Evolutionary conservation across 2,329 filamentous ascomycete genomes (phyloP).

Genomic region (Alternaria gaisen): DNA sequence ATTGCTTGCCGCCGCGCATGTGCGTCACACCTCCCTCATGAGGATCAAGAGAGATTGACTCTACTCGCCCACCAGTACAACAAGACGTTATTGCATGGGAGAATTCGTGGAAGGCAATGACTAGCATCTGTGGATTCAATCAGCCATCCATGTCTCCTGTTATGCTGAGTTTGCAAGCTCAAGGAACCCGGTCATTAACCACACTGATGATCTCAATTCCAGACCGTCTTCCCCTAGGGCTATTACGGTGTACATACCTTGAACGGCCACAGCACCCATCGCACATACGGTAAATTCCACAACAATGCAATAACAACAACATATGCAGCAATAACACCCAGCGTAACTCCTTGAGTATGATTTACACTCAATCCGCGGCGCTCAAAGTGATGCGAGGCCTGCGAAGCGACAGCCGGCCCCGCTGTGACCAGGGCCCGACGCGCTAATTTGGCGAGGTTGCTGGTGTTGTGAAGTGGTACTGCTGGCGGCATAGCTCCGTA

Average conservation of each 20-base stretch:
- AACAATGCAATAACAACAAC: constrained; percentile 77
- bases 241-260: constrained; percentile 62
- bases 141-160: background rate
- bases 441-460: constrained; percentile 34
- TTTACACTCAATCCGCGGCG: constrained; percentile 68
- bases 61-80: constrained; percentile 76
- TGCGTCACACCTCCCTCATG: constrained; percentile 81
- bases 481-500: constrained; percentile 34
- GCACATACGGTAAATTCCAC: constrained; percentile 82
- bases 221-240: background rate
- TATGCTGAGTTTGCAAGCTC: background rate
- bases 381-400: constrained; percentile 48
- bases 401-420: constrained; percentile 32
- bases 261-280: constrained; percentile 80
- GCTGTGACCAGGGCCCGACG: constrained; percentile 37
- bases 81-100: constrained; percentile 77
- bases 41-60: constrained; percentile 77
- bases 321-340: constrained; percentile 76
- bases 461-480: constrained; percentile 17
- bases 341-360: constrained; percentile 73
- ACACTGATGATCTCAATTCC: too few species aligned
- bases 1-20: constrained; percentile 75
- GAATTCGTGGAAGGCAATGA: constrained; percentile 84
- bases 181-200: background rate
- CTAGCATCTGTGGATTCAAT: constrained; percentile 54